Conservation (phyloP, 148 eudicot genomes). For the Spergularia marina region DNA sequence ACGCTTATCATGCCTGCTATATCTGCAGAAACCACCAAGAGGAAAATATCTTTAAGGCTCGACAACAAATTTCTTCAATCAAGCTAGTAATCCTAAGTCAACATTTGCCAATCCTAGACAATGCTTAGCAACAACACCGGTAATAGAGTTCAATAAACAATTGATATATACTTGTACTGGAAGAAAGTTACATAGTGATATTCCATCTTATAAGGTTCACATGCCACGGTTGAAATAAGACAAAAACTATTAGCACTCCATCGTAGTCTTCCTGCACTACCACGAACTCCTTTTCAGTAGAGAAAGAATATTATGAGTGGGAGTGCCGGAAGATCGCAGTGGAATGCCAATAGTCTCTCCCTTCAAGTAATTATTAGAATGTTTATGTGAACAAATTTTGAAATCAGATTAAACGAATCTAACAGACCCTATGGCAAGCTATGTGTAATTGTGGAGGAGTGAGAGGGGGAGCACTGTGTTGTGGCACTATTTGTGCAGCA, state of each 20-base stretch:
- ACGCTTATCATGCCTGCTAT: constrained; percentile 92
- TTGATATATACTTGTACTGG: neutral
- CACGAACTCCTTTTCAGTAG: too few relatives aligned
- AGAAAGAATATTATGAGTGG: too few relatives aligned
- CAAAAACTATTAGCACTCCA: too few relatives aligned
- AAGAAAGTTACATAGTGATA: neutral
- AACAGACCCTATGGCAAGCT: constrained; percentile 1
- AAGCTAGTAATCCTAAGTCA: neutral
- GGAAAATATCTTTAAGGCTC: neutral
- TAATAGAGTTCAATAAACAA: neutral
- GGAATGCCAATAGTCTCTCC: too few relatives aligned
- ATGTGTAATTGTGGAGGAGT: neutral
- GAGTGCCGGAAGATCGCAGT: too few relatives aligned
- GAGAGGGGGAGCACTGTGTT: too few relatives aligned
- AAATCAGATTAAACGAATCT: neutral
- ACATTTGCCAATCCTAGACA: neutral
- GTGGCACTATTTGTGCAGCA: too few relatives aligned
- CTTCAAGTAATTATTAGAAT: neutral
- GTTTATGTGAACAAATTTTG: neutral
- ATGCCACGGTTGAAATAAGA: too few relatives aligned
- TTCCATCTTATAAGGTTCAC: too few relatives aligned
- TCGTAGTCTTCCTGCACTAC: too few relatives aligned
- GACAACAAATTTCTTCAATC: neutral
- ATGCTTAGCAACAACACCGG: neutral
- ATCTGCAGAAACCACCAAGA: constrained; percentile 42